Conservation (phyloP, 805 yeast species). For the Hyphopichia homilentoma region DNA sequence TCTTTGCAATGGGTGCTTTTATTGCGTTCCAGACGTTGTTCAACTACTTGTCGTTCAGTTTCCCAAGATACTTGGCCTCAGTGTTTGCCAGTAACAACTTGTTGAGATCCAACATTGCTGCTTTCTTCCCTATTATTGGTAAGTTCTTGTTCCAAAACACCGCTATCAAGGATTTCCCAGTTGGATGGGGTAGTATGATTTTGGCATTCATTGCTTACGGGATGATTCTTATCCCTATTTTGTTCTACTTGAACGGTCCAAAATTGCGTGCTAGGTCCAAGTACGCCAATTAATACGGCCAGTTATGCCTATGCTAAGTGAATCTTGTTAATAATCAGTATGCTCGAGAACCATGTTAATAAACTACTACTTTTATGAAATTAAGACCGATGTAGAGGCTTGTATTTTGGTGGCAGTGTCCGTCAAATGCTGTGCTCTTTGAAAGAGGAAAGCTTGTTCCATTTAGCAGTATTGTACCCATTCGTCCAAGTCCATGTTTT, state of each 20-base stretch:
- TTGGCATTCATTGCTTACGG: constrained; percentile 41
- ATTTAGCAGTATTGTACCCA: constrained; percentile 23
- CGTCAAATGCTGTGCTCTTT: too few species aligned
- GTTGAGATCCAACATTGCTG: constrained; percentile 49
- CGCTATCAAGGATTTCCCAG: constrained; percentile 48
- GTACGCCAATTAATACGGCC: constrained; percentile 26
- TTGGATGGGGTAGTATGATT: constrained; percentile 57
- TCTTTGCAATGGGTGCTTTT: constrained; percentile 40
- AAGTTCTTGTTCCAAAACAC: constrained; percentile 52
- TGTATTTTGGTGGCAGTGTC: too few species aligned
- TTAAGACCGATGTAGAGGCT: too few species aligned
- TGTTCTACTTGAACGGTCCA: constrained; percentile 43
- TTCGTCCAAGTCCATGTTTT: constrained; percentile 18
- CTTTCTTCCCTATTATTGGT: constrained; percentile 64
- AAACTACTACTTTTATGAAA: too few species aligned
- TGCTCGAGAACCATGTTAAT: too few species aligned
- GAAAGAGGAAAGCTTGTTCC: too few species aligned
- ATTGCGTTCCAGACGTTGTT: constrained; percentile 50
- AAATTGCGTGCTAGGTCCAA: constrained; percentile 41
- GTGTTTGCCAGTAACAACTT: constrained; percentile 57
- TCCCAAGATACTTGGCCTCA: constrained; percentile 50
- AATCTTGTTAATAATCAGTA: too few species aligned
- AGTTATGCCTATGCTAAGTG: too few species aligned
- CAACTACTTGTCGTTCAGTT: constrained; percentile 47
- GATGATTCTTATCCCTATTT: constrained; percentile 46